phyloP scores from a whole-genome alignment of 208 protist genomes.

The Trypanosoma theileri region DNA sequence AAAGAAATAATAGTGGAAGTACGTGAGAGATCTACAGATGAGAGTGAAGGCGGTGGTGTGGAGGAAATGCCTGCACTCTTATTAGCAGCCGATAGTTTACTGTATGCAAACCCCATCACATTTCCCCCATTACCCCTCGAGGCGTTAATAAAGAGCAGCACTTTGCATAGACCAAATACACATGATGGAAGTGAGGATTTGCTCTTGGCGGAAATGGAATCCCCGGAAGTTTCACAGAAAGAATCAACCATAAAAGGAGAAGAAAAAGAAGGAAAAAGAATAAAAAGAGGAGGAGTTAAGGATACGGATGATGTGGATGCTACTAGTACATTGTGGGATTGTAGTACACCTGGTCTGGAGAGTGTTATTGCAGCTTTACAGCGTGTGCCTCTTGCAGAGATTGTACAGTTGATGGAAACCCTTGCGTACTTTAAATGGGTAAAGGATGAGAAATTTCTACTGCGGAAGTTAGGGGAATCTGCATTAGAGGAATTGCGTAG shows the following conservation, averaged over 20 bases:
- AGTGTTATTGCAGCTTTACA: slow-evolving; percentile 9
- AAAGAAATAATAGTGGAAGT: slow-evolving; percentile 6
- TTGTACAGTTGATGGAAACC: slow-evolving; percentile 35
- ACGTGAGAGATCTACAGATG: neutral
- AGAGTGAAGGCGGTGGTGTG: neutral
- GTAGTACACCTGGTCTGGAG: neutral
- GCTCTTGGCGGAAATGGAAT: slow-evolving; percentile 14
- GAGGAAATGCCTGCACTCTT: no score
- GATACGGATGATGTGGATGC: neutral
- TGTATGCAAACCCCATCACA: slow-evolving; percentile 18
- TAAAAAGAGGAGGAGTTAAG: neutral
- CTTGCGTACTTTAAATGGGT: slow-evolving; percentile 47
- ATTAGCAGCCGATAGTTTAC: neutral
- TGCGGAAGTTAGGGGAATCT: neutral
- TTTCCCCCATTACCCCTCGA: slow-evolving; percentile 20
- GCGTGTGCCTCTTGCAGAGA: slow-evolving; percentile 9
- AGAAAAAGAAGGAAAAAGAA: neutral
- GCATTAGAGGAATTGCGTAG: neutral
- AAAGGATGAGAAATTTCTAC: slow-evolving; percentile 31
- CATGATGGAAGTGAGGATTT: slow-evolving; percentile 13
- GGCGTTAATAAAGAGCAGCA: neutral
- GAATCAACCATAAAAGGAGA: neutral
- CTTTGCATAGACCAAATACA: neutral
- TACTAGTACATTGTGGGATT: neutral
- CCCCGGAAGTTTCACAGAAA: no score